Evolutionary conservation across 2,329 filamentous ascomycete species (phyloP).

Genomic region (Kalmusia sp.): DNA sequence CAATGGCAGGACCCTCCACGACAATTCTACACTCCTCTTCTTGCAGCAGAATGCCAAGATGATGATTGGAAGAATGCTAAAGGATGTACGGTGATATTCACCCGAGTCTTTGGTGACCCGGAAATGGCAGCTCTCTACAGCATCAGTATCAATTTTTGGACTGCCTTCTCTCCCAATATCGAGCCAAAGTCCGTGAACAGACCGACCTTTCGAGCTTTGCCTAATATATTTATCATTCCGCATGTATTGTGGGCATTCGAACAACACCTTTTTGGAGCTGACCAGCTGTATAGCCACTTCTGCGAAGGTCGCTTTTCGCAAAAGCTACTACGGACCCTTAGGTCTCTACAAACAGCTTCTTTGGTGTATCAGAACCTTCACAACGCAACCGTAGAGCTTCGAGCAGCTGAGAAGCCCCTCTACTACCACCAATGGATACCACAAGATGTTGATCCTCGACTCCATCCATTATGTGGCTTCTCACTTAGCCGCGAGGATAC

Average conservation of each 20-base stretch:
- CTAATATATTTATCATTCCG: neutral
- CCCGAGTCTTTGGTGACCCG: neutral
- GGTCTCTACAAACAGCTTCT: neutral
- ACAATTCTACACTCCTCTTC: neutral
- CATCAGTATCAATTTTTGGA: slow-evolving; percentile 1
- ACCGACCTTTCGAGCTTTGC: neutral
- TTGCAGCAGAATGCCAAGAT: neutral
- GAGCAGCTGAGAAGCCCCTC: neutral
- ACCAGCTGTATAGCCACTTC: neutral
- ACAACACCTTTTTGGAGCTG: neutral
- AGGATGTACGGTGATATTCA: neutral
- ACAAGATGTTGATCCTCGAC: neutral
- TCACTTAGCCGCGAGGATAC: neutral
- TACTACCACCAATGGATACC: neutral
- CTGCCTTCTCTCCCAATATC: neutral
- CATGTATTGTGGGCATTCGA: neutral
- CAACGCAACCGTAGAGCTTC: slow-evolving; percentile 1
- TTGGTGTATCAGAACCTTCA: neutral
- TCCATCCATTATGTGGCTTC: neutral
- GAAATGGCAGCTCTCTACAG: slow-evolving; percentile 1
- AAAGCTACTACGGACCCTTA: neutral
- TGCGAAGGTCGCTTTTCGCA: neutral
- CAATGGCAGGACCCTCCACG: neutral
- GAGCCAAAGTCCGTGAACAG: neutral
- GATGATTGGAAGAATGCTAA: neutral